Percentiles rank a stretch among this genome's conserved stretches.
These are phyloP conservation scores for Amanita rubescens DNA, from an alignment of 768 basidiomycete genomes.

Conservation along the genomic window DNA sequence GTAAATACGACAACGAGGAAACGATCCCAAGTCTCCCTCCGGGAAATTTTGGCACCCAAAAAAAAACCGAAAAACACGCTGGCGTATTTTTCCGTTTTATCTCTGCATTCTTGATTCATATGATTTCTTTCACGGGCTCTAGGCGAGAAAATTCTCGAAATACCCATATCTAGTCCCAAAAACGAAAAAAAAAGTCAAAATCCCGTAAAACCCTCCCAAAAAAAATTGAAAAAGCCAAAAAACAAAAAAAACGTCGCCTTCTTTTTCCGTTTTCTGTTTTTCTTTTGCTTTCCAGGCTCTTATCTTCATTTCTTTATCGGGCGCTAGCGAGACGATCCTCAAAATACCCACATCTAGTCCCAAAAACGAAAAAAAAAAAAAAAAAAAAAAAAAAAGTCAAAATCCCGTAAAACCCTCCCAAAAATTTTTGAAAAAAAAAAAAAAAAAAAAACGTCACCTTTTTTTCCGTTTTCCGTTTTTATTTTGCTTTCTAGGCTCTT, in stretches of 20 bases:
- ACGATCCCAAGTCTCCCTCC: background rate
- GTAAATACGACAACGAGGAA: background rate
- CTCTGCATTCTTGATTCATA: background rate
- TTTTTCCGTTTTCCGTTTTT: too few relatives aligned
- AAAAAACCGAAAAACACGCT: background rate
- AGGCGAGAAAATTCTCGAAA: too few relatives aligned
- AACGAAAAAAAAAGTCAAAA: too few relatives aligned
- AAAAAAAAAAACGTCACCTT: too few relatives aligned
- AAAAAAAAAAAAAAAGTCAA: background rate
- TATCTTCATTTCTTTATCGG: background rate
- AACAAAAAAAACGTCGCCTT: background rate
- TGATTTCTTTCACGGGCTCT: too few relatives aligned
- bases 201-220: too few relatives aligned
- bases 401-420: background rate
- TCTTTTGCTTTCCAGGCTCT: background rate
- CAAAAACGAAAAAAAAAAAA: too few relatives aligned
- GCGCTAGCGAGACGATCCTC: background rate
- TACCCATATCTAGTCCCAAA: background rate
- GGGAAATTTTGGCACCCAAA: background rate
- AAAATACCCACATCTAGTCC: background rate
- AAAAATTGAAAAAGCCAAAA: too few relatives aligned
- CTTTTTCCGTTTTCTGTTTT: background rate
- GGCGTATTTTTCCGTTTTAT: background rate
- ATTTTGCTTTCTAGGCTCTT: background rate
- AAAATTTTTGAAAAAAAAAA: too few relatives aligned